phyloP scores from a whole-genome alignment of 202 grass and related monocot genomes.

The Zizania palustris region DNA sequence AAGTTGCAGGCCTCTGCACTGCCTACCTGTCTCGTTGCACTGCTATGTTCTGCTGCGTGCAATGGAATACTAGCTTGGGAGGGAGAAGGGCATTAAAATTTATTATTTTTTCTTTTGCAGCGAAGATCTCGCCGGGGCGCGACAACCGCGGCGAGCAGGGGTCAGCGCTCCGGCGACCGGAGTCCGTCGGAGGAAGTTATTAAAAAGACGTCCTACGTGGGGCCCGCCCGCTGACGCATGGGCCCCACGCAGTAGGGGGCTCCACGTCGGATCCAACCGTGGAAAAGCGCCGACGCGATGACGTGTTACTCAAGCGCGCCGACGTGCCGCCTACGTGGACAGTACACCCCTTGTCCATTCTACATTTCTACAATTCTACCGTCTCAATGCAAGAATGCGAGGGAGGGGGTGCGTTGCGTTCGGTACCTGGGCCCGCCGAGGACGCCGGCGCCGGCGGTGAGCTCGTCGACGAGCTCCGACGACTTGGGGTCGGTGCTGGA shows the following conservation, averaged over 20 bases:
- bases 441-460: conserved; percentile 82
- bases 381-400: not conserved
- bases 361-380: too few relatives aligned
- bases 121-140: not conserved
- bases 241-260: not conserved
- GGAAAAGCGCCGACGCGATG: not conserved
- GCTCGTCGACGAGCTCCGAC: conserved; percentile 68
- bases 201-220: not conserved
- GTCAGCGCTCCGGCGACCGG: conserved; percentile 17
- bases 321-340: not conserved
- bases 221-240: not conserved
- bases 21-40: too few relatives aligned
- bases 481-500: conserved; percentile 72
- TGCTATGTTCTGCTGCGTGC: too few relatives aligned
- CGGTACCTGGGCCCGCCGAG: conserved; percentile 74
- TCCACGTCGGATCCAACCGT: not conserved
- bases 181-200: conserved; percentile 21
- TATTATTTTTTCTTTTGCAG: too few relatives aligned
- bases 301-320: not conserved
- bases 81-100: too few relatives aligned
- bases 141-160: not conserved
- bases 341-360: too few relatives aligned
- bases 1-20: too few relatives aligned
- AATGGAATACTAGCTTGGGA: too few relatives aligned
- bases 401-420: not conserved